Conservation (phyloP, 139 green algal genomes). For the Diplosphaera chodatii region DNA sequence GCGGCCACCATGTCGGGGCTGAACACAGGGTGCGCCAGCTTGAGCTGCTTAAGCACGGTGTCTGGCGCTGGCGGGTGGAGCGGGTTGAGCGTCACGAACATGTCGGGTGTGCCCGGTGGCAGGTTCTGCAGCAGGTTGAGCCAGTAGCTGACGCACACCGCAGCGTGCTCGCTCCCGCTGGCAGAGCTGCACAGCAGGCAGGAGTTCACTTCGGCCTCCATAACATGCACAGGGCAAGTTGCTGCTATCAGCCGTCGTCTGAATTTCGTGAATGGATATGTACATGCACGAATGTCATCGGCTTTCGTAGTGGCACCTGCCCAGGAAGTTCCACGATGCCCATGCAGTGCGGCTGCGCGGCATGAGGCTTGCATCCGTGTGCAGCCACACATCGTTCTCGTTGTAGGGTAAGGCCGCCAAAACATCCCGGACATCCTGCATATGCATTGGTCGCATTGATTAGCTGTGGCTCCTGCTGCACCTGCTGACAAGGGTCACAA, state of each 20-base stretch:
- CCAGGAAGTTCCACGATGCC: slow-evolving; percentile 89
- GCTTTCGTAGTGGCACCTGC: too few relatives aligned
- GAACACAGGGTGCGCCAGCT: slow-evolving; percentile 78
- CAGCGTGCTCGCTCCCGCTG: slow-evolving; percentile 2
- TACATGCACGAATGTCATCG: too few relatives aligned
- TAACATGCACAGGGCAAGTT: too few relatives aligned
- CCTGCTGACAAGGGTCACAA: too few relatives aligned
- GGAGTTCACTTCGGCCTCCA: too few relatives aligned
- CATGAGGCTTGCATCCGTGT: slow-evolving; percentile 83
- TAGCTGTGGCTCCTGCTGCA: too few relatives aligned
- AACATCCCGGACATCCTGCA: slow-evolving; percentile 50
- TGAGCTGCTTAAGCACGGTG: slow-evolving; percentile 42
- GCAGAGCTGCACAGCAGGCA: background rate
- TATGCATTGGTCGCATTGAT: too few relatives aligned
- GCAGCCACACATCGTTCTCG: slow-evolving; percentile 82
- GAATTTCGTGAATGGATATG: too few relatives aligned
- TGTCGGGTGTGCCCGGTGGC: slow-evolving; percentile 45
- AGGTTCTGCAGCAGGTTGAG: slow-evolving; percentile 82
- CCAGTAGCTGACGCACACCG: slow-evolving; percentile 91
- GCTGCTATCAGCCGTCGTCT: too few relatives aligned
- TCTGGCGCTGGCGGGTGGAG: slow-evolving; percentile 37
- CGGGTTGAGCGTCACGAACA: slow-evolving; percentile 96
- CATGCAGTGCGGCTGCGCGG: slow-evolving; percentile 59
- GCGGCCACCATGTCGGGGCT: slow-evolving; percentile 44
- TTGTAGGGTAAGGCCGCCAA: slow-evolving; percentile 76